Evolutionary conservation across 2,329 filamentous ascomycete species (phyloP), one percentile per base, ranked within the genome.

Genomic region (Scedosporium minutisporum): DNA sequence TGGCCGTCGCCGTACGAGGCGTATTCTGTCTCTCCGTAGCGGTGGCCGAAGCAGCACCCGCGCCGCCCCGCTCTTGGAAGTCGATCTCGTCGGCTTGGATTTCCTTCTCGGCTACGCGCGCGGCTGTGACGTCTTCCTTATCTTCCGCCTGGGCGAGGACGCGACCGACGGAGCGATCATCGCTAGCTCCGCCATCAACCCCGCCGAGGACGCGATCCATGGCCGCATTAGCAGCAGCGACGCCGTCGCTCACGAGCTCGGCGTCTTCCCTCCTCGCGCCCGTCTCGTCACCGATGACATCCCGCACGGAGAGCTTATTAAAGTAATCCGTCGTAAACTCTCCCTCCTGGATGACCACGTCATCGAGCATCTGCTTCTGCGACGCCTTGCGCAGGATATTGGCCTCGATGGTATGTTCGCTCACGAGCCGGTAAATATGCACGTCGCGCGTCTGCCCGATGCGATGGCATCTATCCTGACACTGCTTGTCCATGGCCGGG

Each of bases 401-500:
- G 70, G 93, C 93, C 74, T 99, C 95, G 64, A 99, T 97, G 0
- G 95, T 99, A 71, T 96, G 88, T 70, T 97, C 88, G 10, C 91
- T 95, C 7, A 96, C 87, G 21, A 97, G 87, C 1, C 93, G 91
- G 77, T 97, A 99, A 64, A 99, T 97, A 73, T 97, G 93, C 38
- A 99, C 95, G 72, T 99, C 95, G 33, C 95, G 88, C 0, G 95
- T 97, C 74, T 99, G 95, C 1, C 95, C 95, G 67, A 99, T 99
- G 67, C 95, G 91, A 76, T 99, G 95, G 69, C 91, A 96, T 69
- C 95, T 86, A 73, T 99, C 96, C 76, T 99, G 96, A 70, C 95
- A 99, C 75, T 99, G 95, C 75, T 96, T 96, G 78, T 99, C 95
- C 95, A 99, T 99, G 60, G 96, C 95, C 0, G 95, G 95, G 70